phyloP scores from a whole-genome alignment of 768 basidiomycete species.

The Lenzites betulinus region DNA sequence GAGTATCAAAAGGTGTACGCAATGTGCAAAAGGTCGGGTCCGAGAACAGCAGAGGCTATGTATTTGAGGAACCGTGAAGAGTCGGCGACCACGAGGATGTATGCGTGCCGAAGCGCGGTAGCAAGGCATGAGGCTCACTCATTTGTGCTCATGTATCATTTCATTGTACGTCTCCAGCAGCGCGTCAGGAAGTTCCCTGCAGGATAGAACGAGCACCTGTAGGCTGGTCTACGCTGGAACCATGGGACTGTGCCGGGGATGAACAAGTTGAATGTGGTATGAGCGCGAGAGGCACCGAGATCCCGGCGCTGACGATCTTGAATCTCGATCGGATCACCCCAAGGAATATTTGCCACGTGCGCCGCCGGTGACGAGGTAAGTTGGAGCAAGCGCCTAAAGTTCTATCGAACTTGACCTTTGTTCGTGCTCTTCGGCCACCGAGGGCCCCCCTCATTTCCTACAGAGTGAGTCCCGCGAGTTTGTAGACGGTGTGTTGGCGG shows the following conservation, averaged over 20 bases:
- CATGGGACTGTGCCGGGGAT: too few relatives aligned
- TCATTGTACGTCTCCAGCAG: neutral
- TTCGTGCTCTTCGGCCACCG: neutral
- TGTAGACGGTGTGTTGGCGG: neutral
- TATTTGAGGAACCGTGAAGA: slow-evolving; percentile 3
- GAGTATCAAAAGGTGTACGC: neutral
- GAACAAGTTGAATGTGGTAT: too few relatives aligned
- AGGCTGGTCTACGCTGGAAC: neutral
- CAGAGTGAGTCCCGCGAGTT: neutral
- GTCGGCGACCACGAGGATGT: slow-evolving; percentile 5
- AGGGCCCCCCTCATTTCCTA: neutral
- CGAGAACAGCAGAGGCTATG: neutral
- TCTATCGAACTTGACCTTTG: neutral
- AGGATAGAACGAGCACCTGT: neutral
- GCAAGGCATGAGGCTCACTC: slow-evolving; percentile 6
- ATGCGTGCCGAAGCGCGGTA: neutral
- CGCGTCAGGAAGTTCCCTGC: neutral
- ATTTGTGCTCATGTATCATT: neutral
- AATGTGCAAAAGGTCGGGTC: neutral
- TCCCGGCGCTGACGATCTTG: neutral
- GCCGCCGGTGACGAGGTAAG: slow-evolving; percentile 4
- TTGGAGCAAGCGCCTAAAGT: slow-evolving; percentile 1
- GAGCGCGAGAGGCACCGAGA: neutral
- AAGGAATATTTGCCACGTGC: slow-evolving; percentile 13
- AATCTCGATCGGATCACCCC: slow-evolving; percentile 5